Evolutionary conservation across 495 filamentous ascomycete genomes (phyloP), one percentile per base, ranked within the genome.

Genomic region (Aspergillus nanangensis): DNA sequence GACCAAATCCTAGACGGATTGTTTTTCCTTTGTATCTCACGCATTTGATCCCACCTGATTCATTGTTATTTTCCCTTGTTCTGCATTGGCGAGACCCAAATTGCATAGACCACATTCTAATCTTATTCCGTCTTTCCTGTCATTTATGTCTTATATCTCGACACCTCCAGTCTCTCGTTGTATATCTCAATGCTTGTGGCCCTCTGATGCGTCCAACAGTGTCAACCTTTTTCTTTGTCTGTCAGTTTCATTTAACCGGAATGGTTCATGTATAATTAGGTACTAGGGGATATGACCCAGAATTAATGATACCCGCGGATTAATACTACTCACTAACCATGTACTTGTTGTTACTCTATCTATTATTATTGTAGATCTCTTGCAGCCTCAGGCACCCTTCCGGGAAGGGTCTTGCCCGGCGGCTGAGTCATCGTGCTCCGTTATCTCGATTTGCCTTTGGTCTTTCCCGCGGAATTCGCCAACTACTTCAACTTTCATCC

Each of bases 391-490:
- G n/a, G n/a, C n/a, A n/a, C n/a, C n/a, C n/a, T n/a, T n/a, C n/a
- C n/a, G n/a, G n/a, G n/a, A n/a, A n/a, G n/a, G n/a, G n/a, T n/a
- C n/a, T n/a, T n/a, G n/a, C 25, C 25, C 25, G 25, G n/a, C n/a
- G 25, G 25, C 25, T 29, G 25, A 29, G 25, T 29, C 25, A 29
- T n/a, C n/a, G n/a, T n/a, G 25, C 38, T 31, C 41, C 52, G 43
- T 51, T 51, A 51, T 51, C 43, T 40, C 35, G 25, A 25, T 19
- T 21, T 18, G 48, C 42, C 43, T 45, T 23, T 29, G 23, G 27
- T 39, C 47, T 58, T 59, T 56, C 50, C 52, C 57, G 54, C 54
- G 58, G 59, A 50, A 65, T 48, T 56, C 38, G n/a, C n/a, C n/a
- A 50, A 27, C 31, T 48, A 24, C 44, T 51, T 51, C 52, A 58